These are phyloP conservation scores for Russula virescens DNA, from an alignment of 768 basidiomycete genomes.

Conservation along the genomic window DNA sequence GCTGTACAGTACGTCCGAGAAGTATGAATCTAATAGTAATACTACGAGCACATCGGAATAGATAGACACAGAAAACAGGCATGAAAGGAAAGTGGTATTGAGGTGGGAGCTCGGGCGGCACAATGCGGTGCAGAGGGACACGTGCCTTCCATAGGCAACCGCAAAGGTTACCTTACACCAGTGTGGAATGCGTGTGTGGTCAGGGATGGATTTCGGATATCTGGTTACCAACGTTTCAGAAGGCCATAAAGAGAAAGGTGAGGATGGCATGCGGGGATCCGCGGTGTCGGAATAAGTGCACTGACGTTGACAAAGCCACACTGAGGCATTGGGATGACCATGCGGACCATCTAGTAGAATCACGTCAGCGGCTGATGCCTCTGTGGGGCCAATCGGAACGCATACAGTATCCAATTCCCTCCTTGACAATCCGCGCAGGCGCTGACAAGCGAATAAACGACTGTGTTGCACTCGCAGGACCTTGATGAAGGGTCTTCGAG, in stretches of 20 bases:
- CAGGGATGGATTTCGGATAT: neutral
- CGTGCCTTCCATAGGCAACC: too few species aligned
- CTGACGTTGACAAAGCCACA: neutral
- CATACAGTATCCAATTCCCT: neutral
- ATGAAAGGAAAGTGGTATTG: too few species aligned
- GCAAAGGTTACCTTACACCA: too few species aligned
- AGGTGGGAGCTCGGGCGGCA: too few species aligned
- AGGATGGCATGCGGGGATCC: neutral
- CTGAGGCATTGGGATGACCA: neutral
- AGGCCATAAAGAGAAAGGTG: neutral
- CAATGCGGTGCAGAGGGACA: too few species aligned
- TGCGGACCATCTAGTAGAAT: neutral
- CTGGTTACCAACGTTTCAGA: neutral
- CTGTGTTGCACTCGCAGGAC: slow-evolving; percentile 7
- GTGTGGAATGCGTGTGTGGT: neutral
- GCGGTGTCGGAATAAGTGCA: neutral
- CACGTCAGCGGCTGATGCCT: neutral
- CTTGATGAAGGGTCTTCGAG: too few species aligned
- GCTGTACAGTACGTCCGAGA: too few species aligned
- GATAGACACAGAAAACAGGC: too few species aligned
- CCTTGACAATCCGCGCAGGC: slow-evolving; percentile 2
- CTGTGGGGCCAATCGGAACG: neutral
- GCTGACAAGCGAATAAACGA: slow-evolving; percentile 10
- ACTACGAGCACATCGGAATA: too few species aligned
- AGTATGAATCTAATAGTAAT: too few species aligned